Percentiles rank a stretch among this genome's conserved stretches.
Conservation (phyloP, 345 rosid genomes). For the Isatis tinctoria region DNA sequence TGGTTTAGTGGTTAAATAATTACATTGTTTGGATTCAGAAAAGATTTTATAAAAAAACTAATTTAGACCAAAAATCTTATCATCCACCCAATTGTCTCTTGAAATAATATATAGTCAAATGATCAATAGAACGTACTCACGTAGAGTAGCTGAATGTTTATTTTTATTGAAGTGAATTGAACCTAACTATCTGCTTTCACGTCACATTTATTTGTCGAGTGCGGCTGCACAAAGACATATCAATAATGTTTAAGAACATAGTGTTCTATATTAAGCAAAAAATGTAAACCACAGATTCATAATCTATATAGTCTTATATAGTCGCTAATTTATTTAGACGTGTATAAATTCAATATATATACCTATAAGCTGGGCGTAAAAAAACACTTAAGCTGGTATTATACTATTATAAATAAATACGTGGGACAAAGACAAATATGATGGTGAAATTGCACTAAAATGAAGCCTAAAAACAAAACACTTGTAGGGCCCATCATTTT, state of each 20-base stretch:
- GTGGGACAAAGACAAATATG: conserved; percentile 19
- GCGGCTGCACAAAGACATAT: conserved; percentile 2
- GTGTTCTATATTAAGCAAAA: neutral
- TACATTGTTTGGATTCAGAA: too few species aligned
- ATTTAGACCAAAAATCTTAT: too few species aligned
- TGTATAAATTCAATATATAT: neutral
- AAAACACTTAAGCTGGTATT: neutral
- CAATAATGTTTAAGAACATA: conserved; percentile 5
- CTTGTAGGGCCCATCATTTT: conserved; percentile 9
- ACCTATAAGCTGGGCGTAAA: neutral
- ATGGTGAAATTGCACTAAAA: conserved; percentile 24
- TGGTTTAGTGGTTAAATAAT: too few species aligned
- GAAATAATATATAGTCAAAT: conserved; percentile 8
- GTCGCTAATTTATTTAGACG: neutral
- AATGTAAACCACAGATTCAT: neutral
- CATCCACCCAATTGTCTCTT: too few species aligned
- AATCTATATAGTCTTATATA: neutral
- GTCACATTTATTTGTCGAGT: conserved; percentile 3
- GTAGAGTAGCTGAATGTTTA: neutral
- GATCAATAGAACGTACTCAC: too few species aligned
- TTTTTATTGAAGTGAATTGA: conserved; percentile 2
- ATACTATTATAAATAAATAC: neutral
- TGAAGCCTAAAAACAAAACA: conserved; percentile 9
- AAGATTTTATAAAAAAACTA: too few species aligned
- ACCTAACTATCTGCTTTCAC: conserved; percentile 13